Percentiles rank a stretch among this genome's conserved stretches.
phyloP scores from a whole-genome alignment of 208 protist species.

The Leptomonas pyrrhocoris region DNA sequence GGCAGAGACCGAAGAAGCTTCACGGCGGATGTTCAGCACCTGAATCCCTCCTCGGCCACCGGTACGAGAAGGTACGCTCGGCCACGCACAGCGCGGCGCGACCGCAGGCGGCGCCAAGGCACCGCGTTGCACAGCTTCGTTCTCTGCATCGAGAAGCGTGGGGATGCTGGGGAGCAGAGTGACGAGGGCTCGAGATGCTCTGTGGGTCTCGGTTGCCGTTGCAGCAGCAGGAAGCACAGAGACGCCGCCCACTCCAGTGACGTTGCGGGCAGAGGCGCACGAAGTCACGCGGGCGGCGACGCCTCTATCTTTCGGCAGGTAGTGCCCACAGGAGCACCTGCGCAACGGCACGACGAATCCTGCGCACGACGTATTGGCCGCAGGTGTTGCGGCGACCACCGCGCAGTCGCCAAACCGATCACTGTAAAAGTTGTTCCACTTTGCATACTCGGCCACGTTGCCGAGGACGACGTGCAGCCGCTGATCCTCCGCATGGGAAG shows the following conservation, averaged over 20 bases:
- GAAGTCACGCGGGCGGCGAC: background rate
- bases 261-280: background rate
- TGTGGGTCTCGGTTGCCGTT: background rate
- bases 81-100: slow-evolving; percentile 24
- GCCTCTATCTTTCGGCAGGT: no score
- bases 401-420: slow-evolving; percentile 21
- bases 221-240: background rate
- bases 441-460: slow-evolving; percentile 31
- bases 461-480: slow-evolving; percentile 1
- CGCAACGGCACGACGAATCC: background rate
- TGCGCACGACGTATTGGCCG: no score
- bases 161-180: slow-evolving; percentile 25
- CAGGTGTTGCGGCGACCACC: background rate
- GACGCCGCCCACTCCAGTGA: background rate
- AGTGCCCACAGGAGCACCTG: slow-evolving; percentile 17
- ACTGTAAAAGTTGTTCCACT: slow-evolving; percentile 41
- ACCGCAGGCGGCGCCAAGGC: background rate
- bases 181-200: slow-evolving; percentile 5
- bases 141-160: background rate
- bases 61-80: background rate
- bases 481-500: slow-evolving; percentile 1
- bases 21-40: background rate
- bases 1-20: background rate
- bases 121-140: background rate
- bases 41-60: background rate